These are phyloP conservation scores for Hanseniaspora uvarum DNA, from an alignment of 1,139 yeast genomes.

Conservation along the genomic window DNA sequence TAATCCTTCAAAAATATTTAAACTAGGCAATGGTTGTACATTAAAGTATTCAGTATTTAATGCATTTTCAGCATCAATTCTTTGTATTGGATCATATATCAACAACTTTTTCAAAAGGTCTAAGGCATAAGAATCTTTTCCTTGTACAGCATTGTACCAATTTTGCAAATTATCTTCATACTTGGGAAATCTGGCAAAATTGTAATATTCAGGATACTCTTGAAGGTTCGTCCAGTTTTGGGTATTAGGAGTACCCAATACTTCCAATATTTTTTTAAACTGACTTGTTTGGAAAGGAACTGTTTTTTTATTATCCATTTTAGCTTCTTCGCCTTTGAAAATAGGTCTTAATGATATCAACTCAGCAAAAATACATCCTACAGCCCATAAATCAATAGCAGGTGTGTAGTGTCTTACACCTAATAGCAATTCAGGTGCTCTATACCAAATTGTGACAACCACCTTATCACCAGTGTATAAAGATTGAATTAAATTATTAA, in stretches of 20 bases:
- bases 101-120: slow-evolving; percentile 54
- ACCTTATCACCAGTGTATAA: slow-evolving; percentile 91
- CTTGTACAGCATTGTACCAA: slow-evolving; percentile 81
- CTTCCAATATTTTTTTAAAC: slow-evolving; percentile 77
- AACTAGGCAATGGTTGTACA: slow-evolving; percentile 50
- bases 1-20: slow-evolving; percentile 60
- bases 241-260: slow-evolving; percentile 74
- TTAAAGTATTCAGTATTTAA: slow-evolving; percentile 64
- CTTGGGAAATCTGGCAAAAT: slow-evolving; percentile 38
- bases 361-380: slow-evolving; percentile 93
- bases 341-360: slow-evolving; percentile 78
- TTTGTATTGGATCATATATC: slow-evolving; percentile 71
- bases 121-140: slow-evolving; percentile 57
- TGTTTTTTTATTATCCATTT: slow-evolving; percentile 81
- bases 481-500: slow-evolving; percentile 80
- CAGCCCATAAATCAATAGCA: slow-evolving; percentile 93
- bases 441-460: slow-evolving; percentile 95
- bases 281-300: slow-evolving; percentile 93
- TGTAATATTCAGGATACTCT: slow-evolving; percentile 74
- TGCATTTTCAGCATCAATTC: slow-evolving; percentile 69
- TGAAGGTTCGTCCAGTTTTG: slow-evolving; percentile 68
- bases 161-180: slow-evolving; percentile 60
- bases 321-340: slow-evolving; percentile 95
- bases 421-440: slow-evolving; percentile 84
- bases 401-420: slow-evolving; percentile 95